Conservation (phyloP, 2,329 filamentous ascomycete species). For the Stagonosporopsis rhizophila region DNA sequence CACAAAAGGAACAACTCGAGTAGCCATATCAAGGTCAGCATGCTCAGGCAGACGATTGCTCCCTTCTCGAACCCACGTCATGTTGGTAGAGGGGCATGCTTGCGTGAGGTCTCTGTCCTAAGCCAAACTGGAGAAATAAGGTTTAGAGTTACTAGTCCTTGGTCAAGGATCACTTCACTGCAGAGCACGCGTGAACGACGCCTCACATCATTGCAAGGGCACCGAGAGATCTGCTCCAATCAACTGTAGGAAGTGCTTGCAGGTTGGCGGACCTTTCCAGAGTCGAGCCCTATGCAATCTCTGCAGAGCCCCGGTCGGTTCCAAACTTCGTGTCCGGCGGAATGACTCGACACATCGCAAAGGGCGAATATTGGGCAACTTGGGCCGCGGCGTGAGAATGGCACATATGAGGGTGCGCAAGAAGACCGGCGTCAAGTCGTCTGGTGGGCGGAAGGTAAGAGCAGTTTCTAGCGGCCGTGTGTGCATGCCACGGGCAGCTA, state of each 20-base stretch:
- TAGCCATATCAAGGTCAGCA: background rate
- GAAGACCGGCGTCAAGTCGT: slow-evolving; percentile 6
- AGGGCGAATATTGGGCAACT: slow-evolving; percentile 8
- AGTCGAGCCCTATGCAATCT: slow-evolving; percentile 5
- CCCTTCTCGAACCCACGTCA: background rate
- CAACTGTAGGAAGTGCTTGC: background rate
- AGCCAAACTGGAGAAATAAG: slow-evolving; percentile 7
- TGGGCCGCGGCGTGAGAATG: slow-evolving; percentile 18
- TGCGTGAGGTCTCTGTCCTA: background rate
- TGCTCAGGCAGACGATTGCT: background rate
- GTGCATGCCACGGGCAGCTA: slow-evolving; percentile 16
- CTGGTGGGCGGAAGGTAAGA: slow-evolving; percentile 18
- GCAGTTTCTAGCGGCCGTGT: slow-evolving; percentile 31
- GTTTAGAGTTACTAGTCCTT: slow-evolving; percentile 8
- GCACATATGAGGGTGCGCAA: slow-evolving; percentile 11
- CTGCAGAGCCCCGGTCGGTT: slow-evolving; percentile 18
- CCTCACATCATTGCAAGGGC: slow-evolving; percentile 5
- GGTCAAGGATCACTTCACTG: slow-evolving; percentile 2
- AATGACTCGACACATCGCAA: slow-evolving; percentile 25
- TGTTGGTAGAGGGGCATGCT: slow-evolving; percentile 4
- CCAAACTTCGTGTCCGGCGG: slow-evolving; percentile 22
- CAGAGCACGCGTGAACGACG: slow-evolving; percentile 6
- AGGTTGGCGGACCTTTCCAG: background rate
- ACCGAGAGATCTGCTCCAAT: background rate
- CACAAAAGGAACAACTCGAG: background rate